phyloP scores from a whole-genome alignment of 345 rosid genomes.

The Toxicodendron radicans region DNA sequence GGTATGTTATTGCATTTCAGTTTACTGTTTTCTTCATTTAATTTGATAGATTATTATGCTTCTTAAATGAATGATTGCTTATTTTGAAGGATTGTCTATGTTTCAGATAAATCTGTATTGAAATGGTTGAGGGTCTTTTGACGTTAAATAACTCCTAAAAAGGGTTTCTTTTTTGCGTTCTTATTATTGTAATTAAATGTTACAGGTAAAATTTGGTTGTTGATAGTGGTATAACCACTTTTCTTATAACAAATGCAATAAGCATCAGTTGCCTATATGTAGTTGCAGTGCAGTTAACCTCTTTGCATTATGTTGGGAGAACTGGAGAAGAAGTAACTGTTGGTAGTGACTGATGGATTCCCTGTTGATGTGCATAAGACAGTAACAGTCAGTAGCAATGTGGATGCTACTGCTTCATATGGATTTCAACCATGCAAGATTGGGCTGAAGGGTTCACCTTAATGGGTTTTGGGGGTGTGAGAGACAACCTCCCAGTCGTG shows the following conservation, averaged over 20 bases:
- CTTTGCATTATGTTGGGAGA: too few species aligned
- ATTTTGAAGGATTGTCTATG: neutral
- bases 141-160: neutral
- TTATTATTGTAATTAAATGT: neutral
- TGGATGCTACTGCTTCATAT: neutral
- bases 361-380: neutral
- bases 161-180: neutral
- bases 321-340: neutral
- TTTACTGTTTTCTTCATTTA: neutral
- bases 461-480: neutral
- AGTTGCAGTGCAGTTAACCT: too few species aligned
- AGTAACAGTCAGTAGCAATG: neutral
- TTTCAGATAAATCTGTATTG: neutral
- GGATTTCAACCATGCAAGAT: neutral
- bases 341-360: neutral
- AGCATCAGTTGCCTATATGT: neutral
- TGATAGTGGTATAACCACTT: neutral
- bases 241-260: neutral
- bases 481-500: neutral
- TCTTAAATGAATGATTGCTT: neutral
- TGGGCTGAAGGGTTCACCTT: neutral
- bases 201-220: neutral
- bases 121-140: neutral
- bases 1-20: constrained; percentile 24
- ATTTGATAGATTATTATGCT: neutral